Conservation (phyloP, 2,329 filamentous ascomycete genomes). For the Hymenoscyphus repandus region DNA sequence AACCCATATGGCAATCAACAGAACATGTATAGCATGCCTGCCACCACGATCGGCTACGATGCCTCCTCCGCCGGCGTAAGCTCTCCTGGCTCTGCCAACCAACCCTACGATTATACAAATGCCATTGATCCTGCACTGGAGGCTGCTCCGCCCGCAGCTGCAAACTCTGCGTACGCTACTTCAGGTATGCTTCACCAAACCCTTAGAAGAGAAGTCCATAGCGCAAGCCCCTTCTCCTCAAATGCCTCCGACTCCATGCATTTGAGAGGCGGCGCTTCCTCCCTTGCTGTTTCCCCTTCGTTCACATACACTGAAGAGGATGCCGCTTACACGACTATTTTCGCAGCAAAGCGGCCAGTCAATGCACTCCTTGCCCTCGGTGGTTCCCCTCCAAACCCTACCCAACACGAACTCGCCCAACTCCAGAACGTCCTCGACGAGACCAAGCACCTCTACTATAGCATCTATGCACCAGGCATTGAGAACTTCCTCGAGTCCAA, state of each 20-base stretch:
- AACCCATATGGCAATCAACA: slow-evolving; percentile 44
- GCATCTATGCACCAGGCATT: slow-evolving; percentile 70
- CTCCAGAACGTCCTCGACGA: slow-evolving; percentile 52
- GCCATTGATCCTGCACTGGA: slow-evolving; percentile 65
- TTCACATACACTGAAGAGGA: slow-evolving; percentile 28
- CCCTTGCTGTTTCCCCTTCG: slow-evolving; percentile 31
- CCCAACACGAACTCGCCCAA: slow-evolving; percentile 41
- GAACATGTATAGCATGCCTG: slow-evolving; percentile 35
- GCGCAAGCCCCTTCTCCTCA: slow-evolving; percentile 32
- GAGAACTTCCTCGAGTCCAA: slow-evolving; percentile 74
- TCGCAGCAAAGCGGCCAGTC: slow-evolving; percentile 61
- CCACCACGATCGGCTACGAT: slow-evolving; percentile 29
- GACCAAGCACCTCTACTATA: slow-evolving; percentile 66
- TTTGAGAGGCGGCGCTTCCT: slow-evolving; percentile 47
- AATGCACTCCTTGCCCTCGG: slow-evolving; percentile 64
- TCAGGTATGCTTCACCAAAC: slow-evolving; percentile 30
- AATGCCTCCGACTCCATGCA: slow-evolving; percentile 37
- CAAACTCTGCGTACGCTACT: slow-evolving; percentile 13
- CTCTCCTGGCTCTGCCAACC: slow-evolving; percentile 38
- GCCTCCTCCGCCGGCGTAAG: slow-evolving; percentile 36
- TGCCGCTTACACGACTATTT: slow-evolving; percentile 39
- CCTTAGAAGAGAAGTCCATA: slow-evolving; percentile 29
- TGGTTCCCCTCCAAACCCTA: slow-evolving; percentile 52
- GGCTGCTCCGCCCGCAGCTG: slow-evolving; percentile 32
- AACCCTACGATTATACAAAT: slow-evolving; percentile 51